Conservation (phyloP, 345 rosid species). For the Triadica sebifera region DNA sequence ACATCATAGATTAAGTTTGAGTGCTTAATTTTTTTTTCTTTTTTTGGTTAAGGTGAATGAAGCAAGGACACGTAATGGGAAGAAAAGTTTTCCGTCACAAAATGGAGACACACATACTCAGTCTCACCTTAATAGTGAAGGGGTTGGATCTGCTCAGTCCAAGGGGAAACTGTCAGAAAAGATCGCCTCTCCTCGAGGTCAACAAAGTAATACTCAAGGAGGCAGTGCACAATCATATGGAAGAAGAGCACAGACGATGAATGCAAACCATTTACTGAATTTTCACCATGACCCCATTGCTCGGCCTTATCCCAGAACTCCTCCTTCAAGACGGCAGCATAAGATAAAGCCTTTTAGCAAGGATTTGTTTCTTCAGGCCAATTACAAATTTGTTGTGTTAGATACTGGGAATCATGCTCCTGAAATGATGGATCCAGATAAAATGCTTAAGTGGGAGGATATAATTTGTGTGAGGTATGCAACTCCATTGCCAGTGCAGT, state of each 20-base stretch:
- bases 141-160: constrained; percentile 39
- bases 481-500: constrained; percentile 76
- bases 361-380: constrained; percentile 92
- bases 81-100: constrained; percentile 36
- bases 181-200: constrained; percentile 39
- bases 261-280: constrained; percentile 85
- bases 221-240: constrained; percentile 49
- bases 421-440: constrained; percentile 87
- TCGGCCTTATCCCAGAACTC: constrained; percentile 52
- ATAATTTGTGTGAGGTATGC: constrained; percentile 79
- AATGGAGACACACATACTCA: constrained; percentile 21
- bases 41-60: constrained; percentile 56
- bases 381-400: constrained; percentile 88
- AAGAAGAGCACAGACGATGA: constrained; percentile 62
- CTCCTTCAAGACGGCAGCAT: constrained; percentile 59
- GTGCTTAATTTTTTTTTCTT: background rate
- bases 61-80: constrained; percentile 32
- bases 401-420: constrained; percentile 64
- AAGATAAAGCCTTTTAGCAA: constrained; percentile 80
- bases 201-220: constrained; percentile 41
- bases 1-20: background rate
- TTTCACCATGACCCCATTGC: constrained; percentile 86
- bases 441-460: constrained; percentile 84
- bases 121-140: constrained; percentile 29
- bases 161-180: constrained; percentile 48